Evolutionary conservation across 805 yeast genomes (phyloP), one percentile per base, ranked within the genome.

Genomic region (Zygoascus biomembranicola): DNA sequence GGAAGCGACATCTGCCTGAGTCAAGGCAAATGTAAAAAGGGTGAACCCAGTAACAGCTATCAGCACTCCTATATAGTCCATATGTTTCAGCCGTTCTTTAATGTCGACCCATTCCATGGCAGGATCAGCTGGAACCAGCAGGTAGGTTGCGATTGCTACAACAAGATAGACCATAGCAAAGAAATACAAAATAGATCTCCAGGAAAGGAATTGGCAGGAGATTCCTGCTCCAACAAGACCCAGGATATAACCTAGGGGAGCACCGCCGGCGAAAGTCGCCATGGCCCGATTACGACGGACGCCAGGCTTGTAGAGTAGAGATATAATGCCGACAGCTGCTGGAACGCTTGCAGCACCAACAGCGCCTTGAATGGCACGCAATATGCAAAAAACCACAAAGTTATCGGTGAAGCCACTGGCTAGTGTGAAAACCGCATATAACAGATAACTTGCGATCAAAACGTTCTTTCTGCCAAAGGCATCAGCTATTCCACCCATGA

Each of bases 401-500:
- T 55, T 48, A 10, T 52, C 50, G 31, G 56, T 46, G 49, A 66
- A 67, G 4, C 66, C 66, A 1, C 53, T 37, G 14, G 32, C 47
- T 16, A 76, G 58, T 3, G 73, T 57, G 58, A 64, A 52, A 8
- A 68, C 42, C 0, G 74, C 68, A 55, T 61, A 74, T 19, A 63
- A 57, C 9, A 57, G 35, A 50, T 65, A 75, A 14, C 76, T 70
- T 8, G 62, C 56, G 1, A 74, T 50, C 13, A 76, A 63, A 5
- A 75, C 65, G 18, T 67, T 64, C 52, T 69, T 74, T 31, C 80
- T 65, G n/a, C 79, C 79, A 59, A 76, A 63, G 0, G 72, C 69
- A 62, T 76, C 80, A 1, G 79, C 75, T 18, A 77, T 57, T 26
- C 74, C 75, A 10, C 80, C 78, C 68, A 73, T 69, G 10, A 76